Percentiles rank a stretch among this genome's conserved stretches.
Evolutionary conservation across 495 filamentous ascomycete species (phyloP).

Genomic region (Daldinia vernicosa): DNA sequence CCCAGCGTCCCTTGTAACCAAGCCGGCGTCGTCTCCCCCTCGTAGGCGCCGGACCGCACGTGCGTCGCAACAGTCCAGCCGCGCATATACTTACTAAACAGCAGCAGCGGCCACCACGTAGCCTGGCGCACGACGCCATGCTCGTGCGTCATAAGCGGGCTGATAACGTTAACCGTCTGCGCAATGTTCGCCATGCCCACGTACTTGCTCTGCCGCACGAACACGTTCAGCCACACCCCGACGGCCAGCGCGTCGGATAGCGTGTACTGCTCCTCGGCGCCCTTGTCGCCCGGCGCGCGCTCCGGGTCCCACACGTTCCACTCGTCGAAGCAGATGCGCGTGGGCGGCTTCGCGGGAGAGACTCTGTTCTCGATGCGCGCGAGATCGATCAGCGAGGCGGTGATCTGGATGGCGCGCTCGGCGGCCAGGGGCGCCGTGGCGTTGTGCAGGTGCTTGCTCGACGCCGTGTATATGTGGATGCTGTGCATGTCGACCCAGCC

Average conservation of each 20-base stretch:
- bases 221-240: conserved; percentile 77
- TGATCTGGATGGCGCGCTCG: conserved; percentile 77
- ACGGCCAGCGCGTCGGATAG: conserved; percentile 80
- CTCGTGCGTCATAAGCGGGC: conserved; percentile 74
- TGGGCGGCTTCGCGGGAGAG: conserved; percentile 62
- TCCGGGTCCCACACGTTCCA: conserved; percentile 85
- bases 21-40: conserved; percentile 68
- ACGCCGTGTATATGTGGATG: conserved; percentile 74
- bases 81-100: conserved; percentile 79
- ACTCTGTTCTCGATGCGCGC: conserved; percentile 75
- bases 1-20: conserved; percentile 69
- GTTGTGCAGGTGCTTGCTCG: conserved; percentile 61
- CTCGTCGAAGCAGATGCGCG: conserved; percentile 83
- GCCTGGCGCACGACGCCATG: conserved; percentile 73
- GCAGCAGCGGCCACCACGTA: conserved; percentile 78
- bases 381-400: conserved; percentile 73
- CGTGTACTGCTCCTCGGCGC: conserved; percentile 76
- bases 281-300: conserved; percentile 72
- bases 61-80: conserved; percentile 71
- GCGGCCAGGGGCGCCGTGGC: conserved; percentile 73
- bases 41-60: conserved; percentile 66
- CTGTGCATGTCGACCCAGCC: conserved; percentile 74
- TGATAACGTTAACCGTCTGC: conserved; percentile 81
- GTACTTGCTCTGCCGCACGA: conserved; percentile 75
- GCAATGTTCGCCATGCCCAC: conserved; percentile 85